Percentiles rank a stretch among this genome's conserved stretches.
Evolutionary conservation across 768 basidiomycete species (phyloP).

Genomic region (Russula vinacea): DNA sequence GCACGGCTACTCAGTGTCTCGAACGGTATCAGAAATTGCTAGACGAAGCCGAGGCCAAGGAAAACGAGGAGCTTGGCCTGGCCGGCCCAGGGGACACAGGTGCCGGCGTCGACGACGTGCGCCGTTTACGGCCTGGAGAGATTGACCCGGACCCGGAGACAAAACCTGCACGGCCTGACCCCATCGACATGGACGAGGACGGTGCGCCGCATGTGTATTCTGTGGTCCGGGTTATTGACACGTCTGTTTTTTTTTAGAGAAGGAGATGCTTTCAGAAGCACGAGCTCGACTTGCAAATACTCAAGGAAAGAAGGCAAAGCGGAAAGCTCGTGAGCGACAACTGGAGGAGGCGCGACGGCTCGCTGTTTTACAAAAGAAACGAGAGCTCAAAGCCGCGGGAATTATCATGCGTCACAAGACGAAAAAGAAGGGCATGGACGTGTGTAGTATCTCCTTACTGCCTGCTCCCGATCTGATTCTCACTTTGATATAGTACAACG

Average conservation of each 20-base stretch:
- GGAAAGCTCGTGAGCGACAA: constrained; percentile 96
- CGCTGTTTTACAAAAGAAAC: constrained; percentile 94
- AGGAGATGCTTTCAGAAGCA: constrained; percentile 99
- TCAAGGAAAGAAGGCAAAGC: constrained; percentile 98
- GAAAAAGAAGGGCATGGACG: constrained; percentile 98
- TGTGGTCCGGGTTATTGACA: constrained; percentile 1
- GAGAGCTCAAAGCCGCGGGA: constrained; percentile 96
- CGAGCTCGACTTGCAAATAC: constrained; percentile 97
- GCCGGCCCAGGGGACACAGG: constrained; percentile 79
- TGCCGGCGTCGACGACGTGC: constrained; percentile 89
- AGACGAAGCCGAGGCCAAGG: constrained; percentile 96
- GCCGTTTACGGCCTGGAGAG: constrained; percentile 88
- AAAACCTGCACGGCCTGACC: constrained; percentile 96
- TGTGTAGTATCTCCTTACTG: constrained; percentile 41
- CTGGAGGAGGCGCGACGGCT: constrained; percentile 92
- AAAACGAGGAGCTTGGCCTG: constrained; percentile 90
- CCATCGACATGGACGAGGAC: constrained; percentile 99
- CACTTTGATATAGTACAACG: constrained; percentile 68
- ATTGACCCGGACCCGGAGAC: constrained; percentile 99
- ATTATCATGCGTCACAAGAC: constrained; percentile 95
- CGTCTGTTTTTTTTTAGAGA: constrained; percentile 54
- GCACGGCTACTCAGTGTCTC: constrained; percentile 95
- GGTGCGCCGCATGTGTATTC: constrained; percentile 46
- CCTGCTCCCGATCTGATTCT: constrained; percentile 20
- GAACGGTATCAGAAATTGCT: constrained; percentile 97